Percentiles rank a stretch among this genome's conserved stretches.
phyloP scores from a whole-genome alignment of 257 asterid species.

The Voacanga thouarsii region DNA sequence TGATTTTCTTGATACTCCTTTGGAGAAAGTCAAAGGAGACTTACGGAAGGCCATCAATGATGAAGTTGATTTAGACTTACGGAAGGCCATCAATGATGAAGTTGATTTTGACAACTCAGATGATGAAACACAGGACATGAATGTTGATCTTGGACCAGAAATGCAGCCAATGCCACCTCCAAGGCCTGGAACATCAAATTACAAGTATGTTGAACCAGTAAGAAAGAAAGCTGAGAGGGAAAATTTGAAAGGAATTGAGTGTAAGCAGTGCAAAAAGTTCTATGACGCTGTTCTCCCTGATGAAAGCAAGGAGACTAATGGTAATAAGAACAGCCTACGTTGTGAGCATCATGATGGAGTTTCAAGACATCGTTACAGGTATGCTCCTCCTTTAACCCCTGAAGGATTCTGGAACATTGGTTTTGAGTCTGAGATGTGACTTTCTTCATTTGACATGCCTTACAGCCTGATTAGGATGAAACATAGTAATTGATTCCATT shows the following conservation, averaged over 20 bases:
- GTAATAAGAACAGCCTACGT: slow-evolving; percentile 39
- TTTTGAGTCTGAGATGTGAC: slow-evolving; percentile 81
- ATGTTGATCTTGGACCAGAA: slow-evolving; percentile 34
- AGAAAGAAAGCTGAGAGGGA: slow-evolving; percentile 81
- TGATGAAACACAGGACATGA: slow-evolving; percentile 70
- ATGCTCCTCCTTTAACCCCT: slow-evolving; percentile 92
- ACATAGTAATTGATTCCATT: background rate
- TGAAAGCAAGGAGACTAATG: slow-evolving; percentile 32
- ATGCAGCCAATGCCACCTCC: slow-evolving; percentile 41
- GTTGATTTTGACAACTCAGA: slow-evolving; percentile 46
- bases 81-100: slow-evolving; percentile 22
- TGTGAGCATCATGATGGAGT: slow-evolving; percentile 97
- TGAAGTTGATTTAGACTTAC: slow-evolving; percentile 31
- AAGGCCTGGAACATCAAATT: slow-evolving; percentile 45
- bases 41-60: slow-evolving; percentile 45
- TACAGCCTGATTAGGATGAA: background rate
- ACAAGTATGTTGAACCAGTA: slow-evolving; percentile 79
- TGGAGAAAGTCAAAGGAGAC: slow-evolving; percentile 58
- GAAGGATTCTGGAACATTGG: slow-evolving; percentile 99
- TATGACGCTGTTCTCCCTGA: slow-evolving; percentile 81
- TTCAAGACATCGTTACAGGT: slow-evolving; percentile 90
- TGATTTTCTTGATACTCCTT: slow-evolving; percentile 91
- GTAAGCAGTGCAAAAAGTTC: slow-evolving; percentile 95
- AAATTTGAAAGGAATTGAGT: slow-evolving; percentile 77
- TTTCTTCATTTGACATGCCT: background rate